Base-by-base conservation (phyloP, 306 rosid genomes). In the Prunus mira region DNA sequence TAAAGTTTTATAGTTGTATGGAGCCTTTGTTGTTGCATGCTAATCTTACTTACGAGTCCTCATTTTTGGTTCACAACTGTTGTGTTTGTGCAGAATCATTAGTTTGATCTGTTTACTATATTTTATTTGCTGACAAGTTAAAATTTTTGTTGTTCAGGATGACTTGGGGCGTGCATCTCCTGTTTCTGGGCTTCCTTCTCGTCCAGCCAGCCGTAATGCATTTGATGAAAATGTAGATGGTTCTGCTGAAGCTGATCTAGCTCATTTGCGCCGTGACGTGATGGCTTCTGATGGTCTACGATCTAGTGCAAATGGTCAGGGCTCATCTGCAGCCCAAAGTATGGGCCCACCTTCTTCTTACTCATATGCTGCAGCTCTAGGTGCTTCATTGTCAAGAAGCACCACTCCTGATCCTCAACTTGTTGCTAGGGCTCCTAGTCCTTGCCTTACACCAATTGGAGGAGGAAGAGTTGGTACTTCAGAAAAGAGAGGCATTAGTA, bases 381-480 rank as follows among this genome's bases (percentile, higher is more conserved):
- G 99, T 5, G 78, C 92, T 75, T 87, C 99, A 68, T 69, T 92
- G 85, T 95, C 99, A 58, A 79, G 97, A 86, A 90, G 99, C 84
- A 88, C 87, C 58, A 95, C 99, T 67, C 99, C 99, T 45, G 99
- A 95, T 82, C 92, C 97, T 4, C 99, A 92, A 69, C 71, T 80
- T 73, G 85, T 91, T 78, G 88, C 93, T 65, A 89, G 99, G 84
- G 96, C 97, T 76, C 93, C 99, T 45, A 92, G 99, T 85, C 98
- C 98, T 58, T 95, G 97, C 61, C 88, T 79, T 77, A 86, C 96
- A 32, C 97, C 99, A 60, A 92, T 95, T 74, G 99, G 99, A 58
- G 92, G 91, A 8, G 97, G 97, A 18, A 87, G 99, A 86, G 83
- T 45, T 67, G 68, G 72, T 73, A 74, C 89, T 62, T 66, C 84